These are phyloP conservation scores for Dillenia suffruticosa DNA, from an alignment of 164 flowering plant species.

Conservation along the genomic window DNA sequence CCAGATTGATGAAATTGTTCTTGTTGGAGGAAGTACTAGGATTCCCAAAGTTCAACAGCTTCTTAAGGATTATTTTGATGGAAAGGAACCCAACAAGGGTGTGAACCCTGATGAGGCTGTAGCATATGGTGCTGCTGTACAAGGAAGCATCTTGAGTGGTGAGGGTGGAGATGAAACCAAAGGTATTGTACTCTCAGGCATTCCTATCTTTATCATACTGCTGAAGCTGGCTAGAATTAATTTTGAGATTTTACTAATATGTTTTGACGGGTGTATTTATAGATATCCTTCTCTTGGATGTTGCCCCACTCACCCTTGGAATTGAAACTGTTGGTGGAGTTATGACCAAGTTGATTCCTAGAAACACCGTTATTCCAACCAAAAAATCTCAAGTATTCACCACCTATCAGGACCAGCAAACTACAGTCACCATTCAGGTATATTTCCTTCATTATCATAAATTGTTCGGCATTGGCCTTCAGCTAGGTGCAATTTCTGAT, in stretches of 20 bases:
- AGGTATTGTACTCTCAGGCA: constrained; percentile 11
- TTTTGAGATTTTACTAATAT: background rate
- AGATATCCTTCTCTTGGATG: constrained; percentile 50
- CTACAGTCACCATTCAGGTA: constrained; percentile 47
- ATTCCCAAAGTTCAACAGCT: constrained; percentile 53
- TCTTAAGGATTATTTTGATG: constrained; percentile 42
- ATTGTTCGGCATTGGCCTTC: too few relatives aligned
- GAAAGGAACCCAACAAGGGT: constrained; percentile 51
- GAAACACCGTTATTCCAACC: constrained; percentile 54
- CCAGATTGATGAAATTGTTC: constrained; percentile 40
- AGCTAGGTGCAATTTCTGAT: too few relatives aligned
- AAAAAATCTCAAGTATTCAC: constrained; percentile 62
- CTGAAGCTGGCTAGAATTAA: background rate
- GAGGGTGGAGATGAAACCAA: constrained; percentile 39
- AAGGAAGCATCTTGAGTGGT: constrained; percentile 46
- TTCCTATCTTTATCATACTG: background rate
- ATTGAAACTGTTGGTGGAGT: constrained; percentile 63
- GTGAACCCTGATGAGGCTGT: constrained; percentile 61
- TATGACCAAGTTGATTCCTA: constrained; percentile 56
- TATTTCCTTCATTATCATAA: too few relatives aligned
- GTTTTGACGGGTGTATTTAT: background rate
- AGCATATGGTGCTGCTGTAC: constrained; percentile 54
- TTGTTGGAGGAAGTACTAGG: constrained; percentile 56
- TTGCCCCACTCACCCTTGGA: constrained; percentile 47
- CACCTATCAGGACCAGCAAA: constrained; percentile 53